These are phyloP conservation scores for Zymoseptoria pseudotritici DNA, from an alignment of 2,329 filamentous ascomycete genomes.

Conservation along the genomic window DNA sequence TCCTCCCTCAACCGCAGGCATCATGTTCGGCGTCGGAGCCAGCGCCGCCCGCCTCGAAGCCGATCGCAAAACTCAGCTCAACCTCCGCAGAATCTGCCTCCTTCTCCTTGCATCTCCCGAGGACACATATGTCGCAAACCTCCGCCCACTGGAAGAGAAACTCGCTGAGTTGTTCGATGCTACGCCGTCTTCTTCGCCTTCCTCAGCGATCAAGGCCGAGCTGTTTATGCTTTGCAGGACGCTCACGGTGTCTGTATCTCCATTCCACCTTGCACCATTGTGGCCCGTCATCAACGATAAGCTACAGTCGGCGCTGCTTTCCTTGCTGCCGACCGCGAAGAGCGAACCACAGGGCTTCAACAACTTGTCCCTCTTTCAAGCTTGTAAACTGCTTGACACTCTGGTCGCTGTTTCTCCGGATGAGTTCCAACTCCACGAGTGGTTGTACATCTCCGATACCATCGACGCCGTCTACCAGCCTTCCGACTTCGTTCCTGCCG, in stretches of 20 bases:
- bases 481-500: slow-evolving; percentile 58
- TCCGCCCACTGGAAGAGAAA: slow-evolving; percentile 69
- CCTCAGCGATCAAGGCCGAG: slow-evolving; percentile 79
- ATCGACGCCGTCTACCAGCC: slow-evolving; percentile 90
- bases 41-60: slow-evolving; percentile 90
- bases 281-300: slow-evolving; percentile 90
- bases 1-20: slow-evolving; percentile 83
- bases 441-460: slow-evolving; percentile 95
- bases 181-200: slow-evolving; percentile 82
- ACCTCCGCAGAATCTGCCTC: slow-evolving; percentile 72
- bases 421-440: slow-evolving; percentile 96
- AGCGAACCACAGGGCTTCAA: slow-evolving; percentile 46
- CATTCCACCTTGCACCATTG: slow-evolving; percentile 71
- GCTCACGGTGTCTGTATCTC: slow-evolving; percentile 68
- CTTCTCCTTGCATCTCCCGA: slow-evolving; percentile 68
- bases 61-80: slow-evolving; percentile 85
- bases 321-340: slow-evolving; percentile 58
- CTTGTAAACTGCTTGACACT: slow-evolving; percentile 85
- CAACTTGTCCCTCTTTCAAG: slow-evolving; percentile 72
- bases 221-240: slow-evolving; percentile 83
- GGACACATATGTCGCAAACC: slow-evolving; percentile 72
- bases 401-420: slow-evolving; percentile 82
- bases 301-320: slow-evolving; percentile 70
- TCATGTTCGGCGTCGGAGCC: slow-evolving; percentile 97
- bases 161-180: slow-evolving; percentile 78